Evolutionary conservation across 2,329 filamentous ascomycete species (phyloP).

Genomic region (Penicillium oxalicum): DNA sequence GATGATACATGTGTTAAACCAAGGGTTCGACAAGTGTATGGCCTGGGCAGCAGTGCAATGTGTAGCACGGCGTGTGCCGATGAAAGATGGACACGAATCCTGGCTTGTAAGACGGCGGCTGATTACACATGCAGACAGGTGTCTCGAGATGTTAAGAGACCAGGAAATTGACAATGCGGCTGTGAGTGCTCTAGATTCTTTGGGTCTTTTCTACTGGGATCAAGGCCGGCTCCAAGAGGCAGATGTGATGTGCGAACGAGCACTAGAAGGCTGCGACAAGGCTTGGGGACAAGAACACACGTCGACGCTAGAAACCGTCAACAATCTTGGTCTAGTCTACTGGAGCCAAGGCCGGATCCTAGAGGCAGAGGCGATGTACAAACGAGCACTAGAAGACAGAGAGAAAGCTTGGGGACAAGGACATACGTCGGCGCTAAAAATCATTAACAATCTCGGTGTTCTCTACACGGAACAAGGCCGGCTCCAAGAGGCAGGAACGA

Average conservation of each 20-base stretch:
- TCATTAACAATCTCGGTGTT: not conserved
- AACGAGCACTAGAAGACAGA: not conserved
- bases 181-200: conserved; percentile 1
- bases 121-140: conserved; percentile 13
- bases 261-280: not conserved
- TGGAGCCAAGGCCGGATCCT: not conserved
- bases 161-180: not conserved
- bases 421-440: not conserved
- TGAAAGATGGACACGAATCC: conserved; percentile 1
- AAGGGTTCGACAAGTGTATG: conserved; percentile 18
- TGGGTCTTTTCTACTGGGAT: not conserved
- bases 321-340: not conserved
- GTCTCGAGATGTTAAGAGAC: not conserved
- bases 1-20: conserved; percentile 24
- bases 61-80: conserved; percentile 11
- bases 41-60: conserved; percentile 10
- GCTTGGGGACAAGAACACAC: not conserved
- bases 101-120: conserved; percentile 13
- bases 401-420: not conserved
- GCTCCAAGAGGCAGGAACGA: conserved; percentile 13
- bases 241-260: not conserved
- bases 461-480: not conserved
- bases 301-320: not conserved
- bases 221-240: not conserved
- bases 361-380: not conserved